phyloP scores from a whole-genome alignment of 495 filamentous ascomycete species.

The Delitschia confertaspora region DNA sequence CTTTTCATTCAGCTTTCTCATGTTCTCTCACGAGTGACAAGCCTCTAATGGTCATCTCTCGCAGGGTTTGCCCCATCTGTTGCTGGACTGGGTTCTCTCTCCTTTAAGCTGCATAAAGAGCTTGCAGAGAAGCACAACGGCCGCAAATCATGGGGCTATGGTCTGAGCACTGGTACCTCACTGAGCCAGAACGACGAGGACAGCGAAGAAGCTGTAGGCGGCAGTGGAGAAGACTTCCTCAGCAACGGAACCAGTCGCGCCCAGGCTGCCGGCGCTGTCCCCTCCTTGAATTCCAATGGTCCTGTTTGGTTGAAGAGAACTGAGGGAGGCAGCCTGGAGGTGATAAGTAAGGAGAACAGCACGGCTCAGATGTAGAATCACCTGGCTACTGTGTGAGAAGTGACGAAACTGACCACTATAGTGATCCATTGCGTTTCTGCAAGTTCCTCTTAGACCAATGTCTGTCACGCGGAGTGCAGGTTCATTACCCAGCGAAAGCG shows the following conservation, averaged over 20 bases:
- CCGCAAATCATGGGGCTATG: constrained; percentile 58
- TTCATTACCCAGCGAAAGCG: constrained; percentile 57
- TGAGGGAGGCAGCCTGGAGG: constrained; percentile 46
- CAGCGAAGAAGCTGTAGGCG: constrained; percentile 31
- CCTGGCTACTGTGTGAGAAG: neutral
- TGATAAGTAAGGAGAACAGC: constrained; percentile 52
- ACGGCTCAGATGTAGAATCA: constrained; percentile 56
- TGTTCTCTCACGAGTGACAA: neutral
- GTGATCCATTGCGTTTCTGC: constrained; percentile 54
- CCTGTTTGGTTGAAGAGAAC: constrained; percentile 54
- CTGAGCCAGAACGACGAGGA: constrained; percentile 41
- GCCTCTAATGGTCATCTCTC: neutral
- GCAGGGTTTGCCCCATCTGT: constrained; percentile 39
- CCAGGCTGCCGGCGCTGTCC: constrained; percentile 41
- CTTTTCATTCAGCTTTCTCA: neutral
- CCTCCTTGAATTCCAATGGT: constrained; percentile 25
- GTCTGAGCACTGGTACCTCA: constrained; percentile 47
- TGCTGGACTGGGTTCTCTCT: constrained; percentile 52
- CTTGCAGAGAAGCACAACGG: constrained; percentile 53
- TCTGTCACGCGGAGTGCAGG: constrained; percentile 48
- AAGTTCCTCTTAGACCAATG: constrained; percentile 54
- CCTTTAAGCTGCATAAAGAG: constrained; percentile 57
- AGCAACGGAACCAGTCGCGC: constrained; percentile 54
- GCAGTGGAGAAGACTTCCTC: constrained; percentile 47
- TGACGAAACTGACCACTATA: constrained; percentile 18